These are phyloP conservation scores for Rhodosporidiobolus sp. DNA, from an alignment of 768 basidiomycete genomes.

Conservation along the genomic window DNA sequence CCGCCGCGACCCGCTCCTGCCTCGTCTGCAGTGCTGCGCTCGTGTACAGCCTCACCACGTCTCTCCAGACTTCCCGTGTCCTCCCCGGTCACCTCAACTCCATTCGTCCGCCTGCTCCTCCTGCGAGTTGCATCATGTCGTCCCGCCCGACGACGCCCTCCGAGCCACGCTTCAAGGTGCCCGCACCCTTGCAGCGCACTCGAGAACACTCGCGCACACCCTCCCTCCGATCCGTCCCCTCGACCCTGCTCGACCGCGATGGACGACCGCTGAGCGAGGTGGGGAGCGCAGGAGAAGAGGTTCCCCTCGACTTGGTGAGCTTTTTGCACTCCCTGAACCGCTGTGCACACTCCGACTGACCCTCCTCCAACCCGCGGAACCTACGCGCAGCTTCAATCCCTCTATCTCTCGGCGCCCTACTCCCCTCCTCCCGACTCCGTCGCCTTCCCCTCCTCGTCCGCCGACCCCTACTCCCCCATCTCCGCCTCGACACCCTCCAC, in stretches of 20 bases:
- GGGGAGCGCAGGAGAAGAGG: constrained; percentile 64
- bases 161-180: background rate
- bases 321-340: constrained; percentile 55
- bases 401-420: constrained; percentile 24
- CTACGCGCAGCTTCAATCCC: constrained; percentile 31
- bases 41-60: no score
- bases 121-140: no score
- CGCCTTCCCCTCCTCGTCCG: constrained; percentile 51
- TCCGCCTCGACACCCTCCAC: constrained; percentile 49
- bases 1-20: no score
- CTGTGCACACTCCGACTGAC: constrained; percentile 29
- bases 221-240: constrained; percentile 10
- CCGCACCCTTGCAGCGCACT: background rate
- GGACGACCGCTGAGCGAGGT: constrained; percentile 73
- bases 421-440: constrained; percentile 43
- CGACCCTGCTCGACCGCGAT: constrained; percentile 64
- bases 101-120: no score
- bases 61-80: no score
- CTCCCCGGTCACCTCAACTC: no score
- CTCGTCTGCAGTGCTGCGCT: no score
- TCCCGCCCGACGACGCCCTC: no score
- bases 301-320: constrained; percentile 80
- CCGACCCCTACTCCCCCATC: constrained; percentile 41
- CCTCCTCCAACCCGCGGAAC: constrained; percentile 25
- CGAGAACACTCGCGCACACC: constrained; percentile 5